phyloP scores from a whole-genome alignment of 176 grass and related monocot species.

The Areca catechu region DNA sequence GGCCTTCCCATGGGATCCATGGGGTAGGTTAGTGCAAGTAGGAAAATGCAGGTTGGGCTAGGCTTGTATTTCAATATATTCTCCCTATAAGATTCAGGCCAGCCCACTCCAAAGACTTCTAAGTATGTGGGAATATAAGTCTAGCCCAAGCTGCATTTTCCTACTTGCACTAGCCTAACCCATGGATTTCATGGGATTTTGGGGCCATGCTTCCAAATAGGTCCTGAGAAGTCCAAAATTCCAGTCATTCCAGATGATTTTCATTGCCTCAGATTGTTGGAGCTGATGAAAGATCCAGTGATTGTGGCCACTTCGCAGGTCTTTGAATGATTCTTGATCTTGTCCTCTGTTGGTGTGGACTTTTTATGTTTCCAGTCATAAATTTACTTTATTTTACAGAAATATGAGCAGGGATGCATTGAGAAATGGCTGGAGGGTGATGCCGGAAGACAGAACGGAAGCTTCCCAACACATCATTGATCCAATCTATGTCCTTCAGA shows the following conservation, averaged over 20 bases:
- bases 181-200: too few species aligned
- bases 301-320: conserved; percentile 95
- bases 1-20: too few species aligned
- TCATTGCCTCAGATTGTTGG: conserved; percentile 73
- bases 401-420: conserved; percentile 66
- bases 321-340: conserved; percentile 3
- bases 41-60: too few species aligned
- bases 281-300: conserved; percentile 90
- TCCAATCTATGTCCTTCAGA: conserved; percentile 71
- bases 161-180: too few species aligned
- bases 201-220: too few species aligned
- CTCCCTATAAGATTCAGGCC: too few species aligned
- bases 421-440: conserved; percentile 76
- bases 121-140: too few species aligned
- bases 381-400: conserved; percentile 44
- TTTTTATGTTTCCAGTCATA: too few species aligned
- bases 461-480: conserved; percentile 62
- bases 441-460: conserved; percentile 81
- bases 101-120: too few species aligned
- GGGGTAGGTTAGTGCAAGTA: too few species aligned
- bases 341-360: conserved; percentile 13
- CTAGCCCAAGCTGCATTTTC: too few species aligned
- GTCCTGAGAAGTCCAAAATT: conserved; percentile 17
- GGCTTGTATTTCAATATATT: too few species aligned
- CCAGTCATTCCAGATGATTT: conserved; percentile 80